These are phyloP conservation scores for Rhynchosporium graminicola DNA, from an alignment of 2,329 filamentous ascomycete genomes.

Conservation along the genomic window DNA sequence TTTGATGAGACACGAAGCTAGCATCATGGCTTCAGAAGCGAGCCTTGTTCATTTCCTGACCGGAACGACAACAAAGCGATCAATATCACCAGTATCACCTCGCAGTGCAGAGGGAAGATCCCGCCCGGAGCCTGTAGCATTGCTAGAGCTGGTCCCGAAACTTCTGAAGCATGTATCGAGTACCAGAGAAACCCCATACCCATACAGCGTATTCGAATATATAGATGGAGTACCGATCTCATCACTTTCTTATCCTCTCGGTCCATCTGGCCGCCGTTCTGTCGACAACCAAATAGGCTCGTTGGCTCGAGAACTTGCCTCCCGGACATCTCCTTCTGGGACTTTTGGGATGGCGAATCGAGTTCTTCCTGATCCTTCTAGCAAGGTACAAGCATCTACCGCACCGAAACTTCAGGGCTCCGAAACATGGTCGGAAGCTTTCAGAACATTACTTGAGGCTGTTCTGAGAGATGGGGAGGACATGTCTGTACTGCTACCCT, in stretches of 20 bases:
- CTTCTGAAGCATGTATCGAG: conserved; percentile 40
- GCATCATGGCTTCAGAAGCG: conserved; percentile 38
- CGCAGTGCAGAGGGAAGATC: not conserved
- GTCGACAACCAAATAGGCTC: conserved; percentile 38
- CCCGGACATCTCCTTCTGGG: conserved; percentile 34
- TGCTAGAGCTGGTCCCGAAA: conserved; percentile 34
- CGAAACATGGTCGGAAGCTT: conserved; percentile 56
- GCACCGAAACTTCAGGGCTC: conserved; percentile 34
- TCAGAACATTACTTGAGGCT: conserved; percentile 57
- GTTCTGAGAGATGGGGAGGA: conserved; percentile 62
- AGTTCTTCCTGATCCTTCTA: conserved; percentile 32
- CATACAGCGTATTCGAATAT: conserved; percentile 38
- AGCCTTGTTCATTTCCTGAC: conserved; percentile 35
- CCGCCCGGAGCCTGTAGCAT: not conserved
- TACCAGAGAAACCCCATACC: conserved; percentile 37
- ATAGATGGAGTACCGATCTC: conserved; percentile 34
- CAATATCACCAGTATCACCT: conserved; percentile 3
- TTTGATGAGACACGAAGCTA: conserved; percentile 38
- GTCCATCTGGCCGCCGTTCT: conserved; percentile 28
- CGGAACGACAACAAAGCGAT: not conserved
- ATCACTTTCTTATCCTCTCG: conserved; percentile 34
- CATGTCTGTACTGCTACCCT: conserved; percentile 58
- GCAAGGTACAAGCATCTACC: conserved; percentile 10
- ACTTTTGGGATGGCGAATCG: conserved; percentile 37
- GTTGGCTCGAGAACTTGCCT: conserved; percentile 35